Percentiles rank a stretch among this genome's conserved stretches.
These are phyloP conservation scores for Silene vulgaris DNA, from an alignment of 179 eudicot genomes.

Conservation along the genomic window DNA sequence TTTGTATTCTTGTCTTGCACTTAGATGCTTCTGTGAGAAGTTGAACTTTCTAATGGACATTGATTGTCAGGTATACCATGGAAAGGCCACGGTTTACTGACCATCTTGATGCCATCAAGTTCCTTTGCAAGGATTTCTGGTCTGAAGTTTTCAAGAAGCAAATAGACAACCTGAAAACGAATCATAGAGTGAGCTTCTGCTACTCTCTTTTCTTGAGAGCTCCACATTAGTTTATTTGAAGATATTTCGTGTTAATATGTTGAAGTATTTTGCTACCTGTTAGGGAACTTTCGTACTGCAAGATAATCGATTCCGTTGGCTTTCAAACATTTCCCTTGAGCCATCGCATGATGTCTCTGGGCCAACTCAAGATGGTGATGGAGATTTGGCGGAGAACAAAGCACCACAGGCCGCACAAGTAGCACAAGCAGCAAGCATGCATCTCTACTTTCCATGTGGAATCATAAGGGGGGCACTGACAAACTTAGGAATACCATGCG, in stretches of 20 bases:
- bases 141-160: conserved; percentile 95
- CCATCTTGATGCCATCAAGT: conserved; percentile 95
- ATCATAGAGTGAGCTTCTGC: conserved; percentile 62
- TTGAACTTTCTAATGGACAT: conserved; percentile 14
- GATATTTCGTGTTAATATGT: background rate
- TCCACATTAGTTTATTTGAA: conserved; percentile 13
- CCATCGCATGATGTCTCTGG: conserved; percentile 45
- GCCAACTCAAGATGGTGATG: conserved; percentile 53
- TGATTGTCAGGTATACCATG: conserved; percentile 69
- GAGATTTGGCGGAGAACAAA: conserved; percentile 53
- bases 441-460: conserved; percentile 98
- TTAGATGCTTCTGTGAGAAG: background rate
- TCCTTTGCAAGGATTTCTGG: conserved; percentile 98
- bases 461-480: conserved; percentile 97
- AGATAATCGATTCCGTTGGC: conserved; percentile 92
- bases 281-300: conserved; percentile 97
- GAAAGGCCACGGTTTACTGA: conserved; percentile 91
- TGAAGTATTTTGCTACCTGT: background rate
- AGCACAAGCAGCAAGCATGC: conserved; percentile 77
- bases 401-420: conserved; percentile 52
- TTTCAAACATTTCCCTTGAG: conserved; percentile 62
- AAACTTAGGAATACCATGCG: conserved; percentile 93
- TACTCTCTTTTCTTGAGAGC: background rate
- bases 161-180: conserved; percentile 91
- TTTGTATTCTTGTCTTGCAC: background rate